Conservation (phyloP, 2,329 filamentous ascomycete genomes). For the Pseudovirgaria hyperparasitica region DNA sequence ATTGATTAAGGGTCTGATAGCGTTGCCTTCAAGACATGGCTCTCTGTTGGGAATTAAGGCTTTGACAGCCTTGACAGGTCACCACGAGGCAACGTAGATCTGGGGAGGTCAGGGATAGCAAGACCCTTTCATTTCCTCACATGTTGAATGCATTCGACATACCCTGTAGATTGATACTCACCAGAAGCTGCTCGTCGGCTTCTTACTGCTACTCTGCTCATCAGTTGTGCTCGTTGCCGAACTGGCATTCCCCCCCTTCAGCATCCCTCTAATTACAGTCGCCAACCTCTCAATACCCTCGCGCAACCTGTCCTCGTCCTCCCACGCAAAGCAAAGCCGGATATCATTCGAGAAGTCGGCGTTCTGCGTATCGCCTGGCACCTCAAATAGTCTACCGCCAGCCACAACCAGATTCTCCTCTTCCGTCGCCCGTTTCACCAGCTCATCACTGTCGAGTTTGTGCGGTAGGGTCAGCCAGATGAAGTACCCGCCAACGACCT, state of each 20-base stretch:
- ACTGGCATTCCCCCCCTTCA: conserved; percentile 12
- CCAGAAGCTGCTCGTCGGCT: conserved; percentile 20
- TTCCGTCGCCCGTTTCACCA: conserved; percentile 44
- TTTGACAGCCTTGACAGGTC: no score
- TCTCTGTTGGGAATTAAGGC: no score
- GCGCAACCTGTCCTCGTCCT: conserved; percentile 49
- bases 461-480: conserved; percentile 60
- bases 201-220: conserved; percentile 4
- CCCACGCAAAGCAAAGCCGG: conserved; percentile 58
- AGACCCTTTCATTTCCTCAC: no score
- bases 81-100: no score
- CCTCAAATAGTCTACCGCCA: conserved; percentile 55
- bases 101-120: no score
- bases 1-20: no score
- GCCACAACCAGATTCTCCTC: conserved; percentile 58
- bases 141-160: conserved; percentile 6
- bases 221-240: conserved; percentile 7
- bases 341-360: conserved; percentile 47
- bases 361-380: conserved; percentile 32
- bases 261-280: conserved; percentile 30
- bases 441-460: conserved; percentile 37
- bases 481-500: conserved; percentile 69
- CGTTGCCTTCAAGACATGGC: no score
- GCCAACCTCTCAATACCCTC: conserved; percentile 57
- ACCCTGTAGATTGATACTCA: conserved; percentile 7